phyloP scores from a whole-genome alignment of 306 rosid species.

The Ormosia emarginata region DNA sequence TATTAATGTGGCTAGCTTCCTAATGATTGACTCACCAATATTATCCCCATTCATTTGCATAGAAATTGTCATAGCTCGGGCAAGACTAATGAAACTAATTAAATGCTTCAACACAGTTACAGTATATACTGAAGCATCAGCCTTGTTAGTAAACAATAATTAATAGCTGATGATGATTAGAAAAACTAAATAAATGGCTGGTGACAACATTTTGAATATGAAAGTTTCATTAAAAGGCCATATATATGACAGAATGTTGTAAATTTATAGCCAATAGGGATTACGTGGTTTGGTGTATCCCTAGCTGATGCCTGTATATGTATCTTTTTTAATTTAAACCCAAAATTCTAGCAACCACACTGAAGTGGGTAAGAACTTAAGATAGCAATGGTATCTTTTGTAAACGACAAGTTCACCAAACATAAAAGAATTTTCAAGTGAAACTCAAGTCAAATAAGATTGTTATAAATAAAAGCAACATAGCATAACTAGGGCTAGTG shows the following conservation, averaged over 20 bases:
- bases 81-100: neutral
- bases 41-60: neutral
- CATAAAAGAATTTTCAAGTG: neutral
- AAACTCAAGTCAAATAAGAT: constrained; percentile 5
- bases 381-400: neutral
- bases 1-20: neutral
- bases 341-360: constrained; percentile 5
- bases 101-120: constrained; percentile 5
- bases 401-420: neutral
- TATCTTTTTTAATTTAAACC: constrained; percentile 5
- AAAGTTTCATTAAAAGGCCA: constrained; percentile 28
- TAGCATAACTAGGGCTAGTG: neutral
- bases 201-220: neutral
- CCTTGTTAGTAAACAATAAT: constrained; percentile 3
- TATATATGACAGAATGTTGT: neutral
- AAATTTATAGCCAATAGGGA: constrained; percentile 13
- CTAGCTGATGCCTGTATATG: neutral
- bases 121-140: neutral
- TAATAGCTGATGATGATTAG: constrained; percentile 15
- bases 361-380: neutral
- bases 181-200: neutral
- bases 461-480: neutral
- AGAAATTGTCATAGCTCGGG: constrained; percentile 5
- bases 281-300: constrained; percentile 12
- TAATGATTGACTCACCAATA: neutral